Conservation (phyloP, 139 green algal genomes). For the Chlamydomonas eustigma region DNA sequence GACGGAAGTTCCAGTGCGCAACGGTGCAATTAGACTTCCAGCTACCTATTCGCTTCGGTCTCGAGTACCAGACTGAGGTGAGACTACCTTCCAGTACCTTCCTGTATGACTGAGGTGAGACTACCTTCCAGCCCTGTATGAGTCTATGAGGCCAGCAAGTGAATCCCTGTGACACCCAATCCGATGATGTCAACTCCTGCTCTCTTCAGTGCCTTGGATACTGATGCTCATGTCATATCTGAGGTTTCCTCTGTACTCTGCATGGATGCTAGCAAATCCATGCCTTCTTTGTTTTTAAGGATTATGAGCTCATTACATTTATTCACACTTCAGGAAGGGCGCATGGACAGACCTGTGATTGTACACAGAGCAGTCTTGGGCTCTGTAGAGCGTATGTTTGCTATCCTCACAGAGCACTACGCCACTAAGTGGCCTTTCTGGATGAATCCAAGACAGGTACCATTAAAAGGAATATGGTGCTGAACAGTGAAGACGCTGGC, state of each 20-base stretch:
- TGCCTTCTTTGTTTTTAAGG: no score
- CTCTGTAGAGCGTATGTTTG: conserved; percentile 97
- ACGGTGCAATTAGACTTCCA: conserved; percentile 98
- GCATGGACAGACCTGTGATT: conserved; percentile 83
- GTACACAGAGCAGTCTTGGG: conserved; percentile 95
- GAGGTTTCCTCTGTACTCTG: neutral
- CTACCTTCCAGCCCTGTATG: no score
- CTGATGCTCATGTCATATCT: neutral
- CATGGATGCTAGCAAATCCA: no score
- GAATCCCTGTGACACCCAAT: no score
- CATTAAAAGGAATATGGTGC: no score
- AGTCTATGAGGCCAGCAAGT: no score
- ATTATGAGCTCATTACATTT: no score
- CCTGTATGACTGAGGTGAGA: no score
- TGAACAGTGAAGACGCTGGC: neutral
- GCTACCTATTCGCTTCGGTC: conserved; percentile 83
- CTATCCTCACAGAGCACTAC: conserved; percentile 98
- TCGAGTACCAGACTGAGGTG: conserved; percentile 70
- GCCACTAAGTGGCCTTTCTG: conserved; percentile 97
- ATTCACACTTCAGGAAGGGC: neutral
- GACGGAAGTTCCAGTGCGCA: conserved; percentile 91
- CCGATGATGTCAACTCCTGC: neutral
- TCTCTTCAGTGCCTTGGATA: neutral
- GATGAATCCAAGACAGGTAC: conserved; percentile 88
- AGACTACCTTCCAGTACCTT: no score